Percentiles rank a stretch among this genome's conserved stretches.
Conservation (phyloP, 768 basidiomycete genomes). For the Boletus rubropictus region DNA sequence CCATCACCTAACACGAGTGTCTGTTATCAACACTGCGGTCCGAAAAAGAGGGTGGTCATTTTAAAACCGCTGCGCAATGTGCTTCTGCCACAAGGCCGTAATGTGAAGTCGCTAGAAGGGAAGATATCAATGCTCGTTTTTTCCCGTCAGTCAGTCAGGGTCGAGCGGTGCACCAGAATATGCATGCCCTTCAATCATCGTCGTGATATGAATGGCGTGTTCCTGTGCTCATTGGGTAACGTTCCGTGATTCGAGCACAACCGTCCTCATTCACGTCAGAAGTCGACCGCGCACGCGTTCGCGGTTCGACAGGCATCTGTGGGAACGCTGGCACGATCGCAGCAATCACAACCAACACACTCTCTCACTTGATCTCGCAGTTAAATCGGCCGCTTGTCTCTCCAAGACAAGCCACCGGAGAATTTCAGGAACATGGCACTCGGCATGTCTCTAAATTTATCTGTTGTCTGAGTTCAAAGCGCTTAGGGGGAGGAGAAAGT, state of each 20-base stretch:
- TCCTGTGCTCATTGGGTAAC: neutral
- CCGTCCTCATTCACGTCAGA: neutral
- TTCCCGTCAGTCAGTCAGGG: constrained; percentile 13
- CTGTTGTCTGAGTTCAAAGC: constrained; percentile 17
- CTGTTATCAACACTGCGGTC: neutral
- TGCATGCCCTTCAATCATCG: neutral
- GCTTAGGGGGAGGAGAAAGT: neutral
- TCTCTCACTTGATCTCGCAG: constrained; percentile 3
- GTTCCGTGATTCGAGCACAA: constrained; percentile 4
- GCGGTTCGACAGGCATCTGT: neutral
- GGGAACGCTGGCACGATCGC: neutral
- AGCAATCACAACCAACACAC: constrained; percentile 3
- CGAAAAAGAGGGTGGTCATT: constrained; percentile 6
- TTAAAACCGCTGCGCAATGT: neutral
- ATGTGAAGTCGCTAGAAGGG: constrained; percentile 10
- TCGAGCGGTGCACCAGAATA: constrained; percentile 1
- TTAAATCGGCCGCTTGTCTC: constrained; percentile 5
- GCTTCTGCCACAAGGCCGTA: constrained; percentile 13
- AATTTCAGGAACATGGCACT: neutral
- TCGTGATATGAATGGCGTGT: constrained; percentile 5
- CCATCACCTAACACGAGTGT: neutral
- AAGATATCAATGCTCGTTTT: neutral
- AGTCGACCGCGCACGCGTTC: constrained; percentile 3
- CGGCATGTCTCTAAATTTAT: no score
- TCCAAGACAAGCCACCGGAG: constrained; percentile 2